Percentiles rank a stretch among this genome's conserved stretches.
Conservation (phyloP, 2,329 filamentous ascomycete species). For the Talaromyces sp. region DNA sequence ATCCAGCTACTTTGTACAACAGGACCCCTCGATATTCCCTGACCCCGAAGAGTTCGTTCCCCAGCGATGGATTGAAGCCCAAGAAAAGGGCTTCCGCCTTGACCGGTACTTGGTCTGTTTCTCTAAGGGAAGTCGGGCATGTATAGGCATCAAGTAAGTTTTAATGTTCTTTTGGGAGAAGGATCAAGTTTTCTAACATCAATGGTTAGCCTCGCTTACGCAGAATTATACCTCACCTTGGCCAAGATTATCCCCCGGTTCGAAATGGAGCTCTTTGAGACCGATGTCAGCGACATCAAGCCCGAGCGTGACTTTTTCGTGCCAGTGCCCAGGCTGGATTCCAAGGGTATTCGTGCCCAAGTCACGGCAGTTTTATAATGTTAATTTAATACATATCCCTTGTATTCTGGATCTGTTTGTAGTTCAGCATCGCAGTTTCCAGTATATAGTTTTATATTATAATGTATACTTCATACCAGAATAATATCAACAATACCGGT, state of each 20-base stretch:
- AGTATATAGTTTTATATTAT: neutral
- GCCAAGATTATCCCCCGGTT: slow-evolving; percentile 26
- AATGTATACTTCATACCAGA: neutral
- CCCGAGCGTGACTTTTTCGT: slow-evolving; percentile 6
- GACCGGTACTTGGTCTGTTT: slow-evolving; percentile 37
- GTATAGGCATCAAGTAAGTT: slow-evolving; percentile 43
- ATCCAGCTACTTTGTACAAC: slow-evolving; percentile 31
- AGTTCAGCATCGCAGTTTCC: neutral
- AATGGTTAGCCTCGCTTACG: slow-evolving; percentile 26
- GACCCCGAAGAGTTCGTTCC: slow-evolving; percentile 30
- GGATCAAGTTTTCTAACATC: neutral
- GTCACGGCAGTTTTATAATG: neutral
- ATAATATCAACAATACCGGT: no score
- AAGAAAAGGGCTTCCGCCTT: slow-evolving; percentile 26
- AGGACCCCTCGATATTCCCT: slow-evolving; percentile 34
- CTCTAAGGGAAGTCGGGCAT: slow-evolving; percentile 40
- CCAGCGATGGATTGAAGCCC: slow-evolving; percentile 33
- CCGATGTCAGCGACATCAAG: slow-evolving; percentile 25
- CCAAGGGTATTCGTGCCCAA: slow-evolving; percentile 5
- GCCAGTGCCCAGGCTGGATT: slow-evolving; percentile 1
- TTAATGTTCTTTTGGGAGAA: neutral
- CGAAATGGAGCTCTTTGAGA: slow-evolving; percentile 29
- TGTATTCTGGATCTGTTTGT: neutral
- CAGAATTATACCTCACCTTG: slow-evolving; percentile 29
- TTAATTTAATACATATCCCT: neutral